Evolutionary conservation across 228 moss, liverwort and hornwort genomes (phyloP).

Genomic region (Sphagnum fallax): DNA sequence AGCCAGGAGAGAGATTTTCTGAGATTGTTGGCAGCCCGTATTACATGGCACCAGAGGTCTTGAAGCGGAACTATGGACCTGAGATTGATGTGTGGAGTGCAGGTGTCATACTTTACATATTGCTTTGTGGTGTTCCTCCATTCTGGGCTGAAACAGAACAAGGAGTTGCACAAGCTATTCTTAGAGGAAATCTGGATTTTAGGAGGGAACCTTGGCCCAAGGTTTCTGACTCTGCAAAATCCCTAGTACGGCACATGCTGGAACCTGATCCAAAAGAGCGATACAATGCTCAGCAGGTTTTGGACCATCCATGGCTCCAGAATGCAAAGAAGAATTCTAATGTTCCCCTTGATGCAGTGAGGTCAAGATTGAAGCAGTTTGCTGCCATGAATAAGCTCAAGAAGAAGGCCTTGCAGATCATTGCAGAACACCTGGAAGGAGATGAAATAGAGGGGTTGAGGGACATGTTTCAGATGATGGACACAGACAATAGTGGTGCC

Average conservation of each 20-base stretch:
- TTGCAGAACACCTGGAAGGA: conserved; percentile 73
- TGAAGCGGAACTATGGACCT: conserved; percentile 83
- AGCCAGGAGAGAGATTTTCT: conserved; percentile 73
- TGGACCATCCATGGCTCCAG: conserved; percentile 85
- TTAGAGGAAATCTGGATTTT: conserved; percentile 69
- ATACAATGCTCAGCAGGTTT: conserved; percentile 69
- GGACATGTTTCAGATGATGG: conserved; percentile 82
- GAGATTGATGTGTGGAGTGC: conserved; percentile 94
- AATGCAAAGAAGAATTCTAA: conserved; percentile 82
- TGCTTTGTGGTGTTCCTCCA: conserved; percentile 82
- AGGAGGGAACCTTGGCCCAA: conserved; percentile 81
- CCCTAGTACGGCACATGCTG: conserved; percentile 66
- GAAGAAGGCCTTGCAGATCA: conserved; percentile 76
- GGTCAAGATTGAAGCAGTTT: conserved; percentile 79
- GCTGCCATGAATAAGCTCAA: conserved; percentile 89
- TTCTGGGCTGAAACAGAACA: conserved; percentile 95
- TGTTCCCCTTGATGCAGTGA: conserved; percentile 65
- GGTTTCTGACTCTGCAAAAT: conserved; percentile 66
- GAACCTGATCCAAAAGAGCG: conserved; percentile 72
- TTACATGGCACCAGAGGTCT: conserved; percentile 86
- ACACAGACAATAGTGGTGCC: conserved; percentile 43
- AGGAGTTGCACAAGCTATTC: conserved; percentile 70
- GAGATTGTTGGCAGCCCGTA: conserved; percentile 97
- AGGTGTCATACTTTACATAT: conserved; percentile 70
- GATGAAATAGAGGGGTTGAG: conserved; percentile 68